Percentiles rank a stretch among this genome's conserved stretches.
Evolutionary conservation across 768 basidiomycete genomes (phyloP).

Genomic region (Suillus brevipes): DNA sequence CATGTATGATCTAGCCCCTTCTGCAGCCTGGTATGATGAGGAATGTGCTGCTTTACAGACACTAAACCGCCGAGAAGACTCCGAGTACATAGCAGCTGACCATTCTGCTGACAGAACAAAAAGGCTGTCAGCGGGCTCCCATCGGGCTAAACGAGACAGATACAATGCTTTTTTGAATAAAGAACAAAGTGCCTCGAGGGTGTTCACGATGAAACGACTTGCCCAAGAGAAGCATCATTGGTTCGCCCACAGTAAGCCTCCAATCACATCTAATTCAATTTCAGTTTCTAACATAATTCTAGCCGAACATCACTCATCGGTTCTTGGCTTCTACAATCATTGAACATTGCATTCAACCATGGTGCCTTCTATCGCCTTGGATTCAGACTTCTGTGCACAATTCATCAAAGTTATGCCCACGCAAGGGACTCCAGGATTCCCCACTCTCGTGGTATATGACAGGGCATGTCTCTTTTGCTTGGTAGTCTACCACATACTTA

Average conservation of each 20-base stretch:
- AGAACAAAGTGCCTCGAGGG: slow-evolving; percentile 69
- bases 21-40: slow-evolving; percentile 75
- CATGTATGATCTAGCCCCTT: slow-evolving; percentile 84
- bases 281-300: not conserved
- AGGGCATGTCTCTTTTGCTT: slow-evolving; percentile 46
- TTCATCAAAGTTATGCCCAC: slow-evolving; percentile 87
- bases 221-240: slow-evolving; percentile 78
- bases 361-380: slow-evolving; percentile 92
- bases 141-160: slow-evolving; percentile 64
- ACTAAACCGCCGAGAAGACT: slow-evolving; percentile 69
- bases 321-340: slow-evolving; percentile 65
- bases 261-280: not conserved
- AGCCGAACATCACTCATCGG: slow-evolving; percentile 39
- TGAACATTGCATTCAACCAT: slow-evolving; percentile 91
- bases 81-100: slow-evolving; percentile 62
- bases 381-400: slow-evolving; percentile 91
- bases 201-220: slow-evolving; percentile 75
- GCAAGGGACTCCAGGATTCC: slow-evolving; percentile 87
- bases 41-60: slow-evolving; percentile 62
- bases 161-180: slow-evolving; percentile 66
- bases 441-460: slow-evolving; percentile 82
- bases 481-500: slow-evolving; percentile 1
- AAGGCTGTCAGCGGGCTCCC: slow-evolving; percentile 54
- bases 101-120: slow-evolving; percentile 67
- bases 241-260: slow-evolving; percentile 64